phyloP scores from a whole-genome alignment of 2,329 filamentous ascomycete species.

The Aspergillus pseudotamarii region DNA sequence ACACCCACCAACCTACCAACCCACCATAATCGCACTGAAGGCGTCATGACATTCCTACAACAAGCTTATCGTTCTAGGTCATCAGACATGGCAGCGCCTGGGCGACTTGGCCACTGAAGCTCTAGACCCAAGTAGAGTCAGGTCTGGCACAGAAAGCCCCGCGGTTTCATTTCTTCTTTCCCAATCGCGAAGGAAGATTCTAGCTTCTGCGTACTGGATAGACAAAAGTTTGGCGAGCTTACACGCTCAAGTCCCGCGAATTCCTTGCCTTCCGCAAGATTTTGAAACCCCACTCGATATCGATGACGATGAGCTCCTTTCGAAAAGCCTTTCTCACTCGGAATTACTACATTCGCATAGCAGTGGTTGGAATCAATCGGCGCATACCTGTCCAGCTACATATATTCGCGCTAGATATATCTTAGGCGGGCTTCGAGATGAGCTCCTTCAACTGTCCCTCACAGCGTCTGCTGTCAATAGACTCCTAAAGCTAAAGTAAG shows the following conservation, averaged over 20 bases:
- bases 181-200: background rate
- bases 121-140: background rate
- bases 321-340: background rate
- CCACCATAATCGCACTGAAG: background rate
- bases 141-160: background rate
- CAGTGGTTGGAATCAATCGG: background rate
- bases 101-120: background rate
- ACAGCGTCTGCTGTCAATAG: background rate
- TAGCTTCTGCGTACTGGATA: background rate
- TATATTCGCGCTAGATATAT: background rate
- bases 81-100: background rate
- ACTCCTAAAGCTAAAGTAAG: background rate
- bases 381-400: background rate
- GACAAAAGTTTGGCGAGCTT: background rate
- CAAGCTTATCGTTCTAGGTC: background rate
- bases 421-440: background rate
- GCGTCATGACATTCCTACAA: background rate
- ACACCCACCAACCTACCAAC: background rate
- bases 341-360: background rate
- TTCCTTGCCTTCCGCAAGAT: background rate
- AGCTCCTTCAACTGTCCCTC: background rate
- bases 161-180: background rate
- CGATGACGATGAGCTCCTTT: background rate
- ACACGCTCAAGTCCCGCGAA: background rate
- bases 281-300: background rate